Conservation (phyloP, 495 filamentous ascomycete species). For the Bathelium albidoporum region DNA sequence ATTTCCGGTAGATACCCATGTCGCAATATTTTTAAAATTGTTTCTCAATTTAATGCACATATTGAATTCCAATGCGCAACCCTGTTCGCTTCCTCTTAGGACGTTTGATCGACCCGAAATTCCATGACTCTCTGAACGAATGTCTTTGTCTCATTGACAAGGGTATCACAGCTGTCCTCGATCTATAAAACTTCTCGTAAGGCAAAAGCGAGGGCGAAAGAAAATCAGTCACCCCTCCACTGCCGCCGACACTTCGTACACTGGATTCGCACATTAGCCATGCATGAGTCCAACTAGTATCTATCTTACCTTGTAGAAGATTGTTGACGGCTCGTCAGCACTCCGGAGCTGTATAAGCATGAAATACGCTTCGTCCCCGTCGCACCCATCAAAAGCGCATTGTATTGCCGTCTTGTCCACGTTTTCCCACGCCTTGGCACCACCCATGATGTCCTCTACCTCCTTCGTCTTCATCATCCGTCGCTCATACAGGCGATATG, state of each 20-base stretch:
- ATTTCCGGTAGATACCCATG: background rate
- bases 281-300: background rate
- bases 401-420: slow-evolving; percentile 71
- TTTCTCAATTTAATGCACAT: background rate
- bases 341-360: slow-evolving; percentile 95
- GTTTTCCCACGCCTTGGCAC: slow-evolving; percentile 77
- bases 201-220: background rate
- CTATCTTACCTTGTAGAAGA: slow-evolving; percentile 58
- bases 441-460: slow-evolving; percentile 84
- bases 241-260: slow-evolving; percentile 5
- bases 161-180: background rate
- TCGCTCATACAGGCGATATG: slow-evolving; percentile 63
- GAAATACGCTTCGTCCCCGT: slow-evolving; percentile 73
- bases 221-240: slow-evolving; percentile 3
- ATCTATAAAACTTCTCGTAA: background rate
- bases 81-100: background rate
- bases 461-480: slow-evolving; percentile 60
- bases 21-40: background rate
- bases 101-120: background rate
- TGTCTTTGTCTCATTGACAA: background rate
- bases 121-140: background rate
- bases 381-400: slow-evolving; percentile 67
- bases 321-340: slow-evolving; percentile 97
- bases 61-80: background rate
- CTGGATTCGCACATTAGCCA: background rate